Evolutionary conservation across 768 basidiomycete species (phyloP).

Genomic region (Lentinula boryana): DNA sequence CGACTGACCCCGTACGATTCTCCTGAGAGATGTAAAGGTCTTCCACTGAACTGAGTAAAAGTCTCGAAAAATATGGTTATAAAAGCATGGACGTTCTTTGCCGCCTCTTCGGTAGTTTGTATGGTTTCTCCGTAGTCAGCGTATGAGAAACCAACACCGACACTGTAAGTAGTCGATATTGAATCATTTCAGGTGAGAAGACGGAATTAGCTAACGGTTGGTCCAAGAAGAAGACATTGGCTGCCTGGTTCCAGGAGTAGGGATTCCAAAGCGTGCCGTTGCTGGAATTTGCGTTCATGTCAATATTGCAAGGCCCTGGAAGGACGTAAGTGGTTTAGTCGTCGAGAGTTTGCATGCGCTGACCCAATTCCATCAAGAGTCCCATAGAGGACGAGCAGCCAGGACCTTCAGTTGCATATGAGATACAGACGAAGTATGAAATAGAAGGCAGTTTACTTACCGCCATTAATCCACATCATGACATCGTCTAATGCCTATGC

Average conservation of each 20-base stretch:
- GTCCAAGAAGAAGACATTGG: slow-evolving; percentile 69
- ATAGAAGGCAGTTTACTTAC: slow-evolving; percentile 13
- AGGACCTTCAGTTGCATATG: slow-evolving; percentile 35
- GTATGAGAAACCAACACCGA: slow-evolving; percentile 69
- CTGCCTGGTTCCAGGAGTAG: slow-evolving; percentile 58
- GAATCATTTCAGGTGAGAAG: background rate
- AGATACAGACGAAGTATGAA: background rate
- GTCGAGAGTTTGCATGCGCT: slow-evolving; percentile 18
- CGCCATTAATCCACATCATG: slow-evolving; percentile 70
- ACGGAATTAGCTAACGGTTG: slow-evolving; percentile 35
- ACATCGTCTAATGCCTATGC: slow-evolving; percentile 42
- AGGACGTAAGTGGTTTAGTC: background rate
- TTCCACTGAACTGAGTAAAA: slow-evolving; percentile 64
- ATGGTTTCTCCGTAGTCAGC: slow-evolving; percentile 64
- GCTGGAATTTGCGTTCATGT: slow-evolving; percentile 32
- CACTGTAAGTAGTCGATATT: slow-evolving; percentile 12
- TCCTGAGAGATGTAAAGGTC: slow-evolving; percentile 54
- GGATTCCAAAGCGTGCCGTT: slow-evolving; percentile 64
- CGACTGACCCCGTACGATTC: slow-evolving; percentile 67
- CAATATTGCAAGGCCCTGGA: slow-evolving; percentile 28
- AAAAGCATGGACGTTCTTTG: slow-evolving; percentile 70
- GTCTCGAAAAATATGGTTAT: slow-evolving; percentile 76
- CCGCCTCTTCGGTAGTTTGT: slow-evolving; percentile 76
- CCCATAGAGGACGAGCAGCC: slow-evolving; percentile 51
- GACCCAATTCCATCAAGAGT: slow-evolving; percentile 68